phyloP scores from a whole-genome alignment of 2,329 filamentous ascomycete species.

The Ascochyta clinopodiicola region DNA sequence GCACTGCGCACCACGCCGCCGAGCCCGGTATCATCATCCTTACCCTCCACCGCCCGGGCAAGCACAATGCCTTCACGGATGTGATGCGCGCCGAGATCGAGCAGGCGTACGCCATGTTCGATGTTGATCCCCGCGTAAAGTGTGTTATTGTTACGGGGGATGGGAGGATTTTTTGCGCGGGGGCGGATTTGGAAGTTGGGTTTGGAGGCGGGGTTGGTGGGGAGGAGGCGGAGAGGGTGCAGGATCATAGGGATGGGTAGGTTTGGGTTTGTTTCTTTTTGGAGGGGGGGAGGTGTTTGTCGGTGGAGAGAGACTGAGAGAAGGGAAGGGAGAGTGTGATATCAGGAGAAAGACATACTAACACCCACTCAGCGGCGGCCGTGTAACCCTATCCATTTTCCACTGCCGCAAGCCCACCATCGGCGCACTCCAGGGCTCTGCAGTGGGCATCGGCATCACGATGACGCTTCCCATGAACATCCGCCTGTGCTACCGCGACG shows the following conservation, averaged over 20 bases:
- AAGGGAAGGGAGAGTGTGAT: not conserved
- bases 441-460: constrained; percentile 65
- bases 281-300: too few relatives aligned
- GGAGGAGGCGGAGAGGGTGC: constrained; percentile 48
- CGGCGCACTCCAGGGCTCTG: constrained; percentile 62
- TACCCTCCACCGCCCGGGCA: constrained; percentile 68
- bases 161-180: constrained; percentile 61
- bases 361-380: constrained; percentile 47
- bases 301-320: too few relatives aligned
- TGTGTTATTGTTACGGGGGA: constrained; percentile 62
- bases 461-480: constrained; percentile 65
- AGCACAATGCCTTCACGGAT: constrained; percentile 73
- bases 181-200: constrained; percentile 62
- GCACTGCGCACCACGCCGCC: constrained; percentile 49
- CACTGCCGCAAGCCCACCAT: constrained; percentile 64
- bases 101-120: constrained; percentile 58
- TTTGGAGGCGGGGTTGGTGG: constrained; percentile 54
- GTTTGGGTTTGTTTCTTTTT: constrained; percentile 10
- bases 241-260: constrained; percentile 63
- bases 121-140: constrained; percentile 62
- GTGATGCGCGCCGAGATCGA: constrained; percentile 69
- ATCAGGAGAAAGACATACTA: not conserved
- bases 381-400: constrained; percentile 61
- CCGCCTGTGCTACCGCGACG: constrained; percentile 59
- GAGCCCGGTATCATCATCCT: constrained; percentile 66